phyloP scores from a whole-genome alignment of 306 rosid genomes.

The Rosa rugosa region DNA sequence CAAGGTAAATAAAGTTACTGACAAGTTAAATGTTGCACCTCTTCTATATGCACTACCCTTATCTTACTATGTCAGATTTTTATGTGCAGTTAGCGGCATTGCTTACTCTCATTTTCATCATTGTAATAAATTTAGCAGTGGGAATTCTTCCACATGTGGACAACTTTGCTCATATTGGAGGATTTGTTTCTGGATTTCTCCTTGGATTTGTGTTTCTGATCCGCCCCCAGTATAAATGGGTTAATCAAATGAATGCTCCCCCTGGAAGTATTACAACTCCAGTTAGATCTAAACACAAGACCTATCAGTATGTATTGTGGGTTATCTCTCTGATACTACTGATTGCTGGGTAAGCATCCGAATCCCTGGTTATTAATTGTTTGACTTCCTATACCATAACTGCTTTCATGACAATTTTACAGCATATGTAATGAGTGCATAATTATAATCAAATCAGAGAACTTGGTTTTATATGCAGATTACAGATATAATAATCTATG shows the following conservation, averaged over 20 bases:
- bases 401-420: neutral
- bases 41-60: neutral
- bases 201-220: slow-evolving; percentile 73
- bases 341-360: slow-evolving; percentile 43
- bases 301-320: slow-evolving; percentile 69
- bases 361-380: slow-evolving; percentile 10
- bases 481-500: neutral
- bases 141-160: slow-evolving; percentile 92
- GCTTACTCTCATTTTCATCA: slow-evolving; percentile 55
- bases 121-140: slow-evolving; percentile 63
- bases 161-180: slow-evolving; percentile 90
- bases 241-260: slow-evolving; percentile 40
- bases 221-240: slow-evolving; percentile 78
- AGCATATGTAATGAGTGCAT: neutral
- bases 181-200: slow-evolving; percentile 81
- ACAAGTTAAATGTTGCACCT: slow-evolving; percentile 16
- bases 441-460: slow-evolving; percentile 4
- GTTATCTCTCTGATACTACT: slow-evolving; percentile 54
- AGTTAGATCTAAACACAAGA: slow-evolving; percentile 62
- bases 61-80: slow-evolving; percentile 28
- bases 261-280: slow-evolving; percentile 23
- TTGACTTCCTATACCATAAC: neutral
- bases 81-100: slow-evolving; percentile 63
- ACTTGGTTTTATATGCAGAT: slow-evolving; percentile 16
- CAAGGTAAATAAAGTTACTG: slow-evolving; percentile 52